Percentiles rank a stretch among this genome's conserved stretches.
phyloP scores from a whole-genome alignment of 2,329 filamentous ascomycete species.

The Teratosphaeria zuluensis region DNA sequence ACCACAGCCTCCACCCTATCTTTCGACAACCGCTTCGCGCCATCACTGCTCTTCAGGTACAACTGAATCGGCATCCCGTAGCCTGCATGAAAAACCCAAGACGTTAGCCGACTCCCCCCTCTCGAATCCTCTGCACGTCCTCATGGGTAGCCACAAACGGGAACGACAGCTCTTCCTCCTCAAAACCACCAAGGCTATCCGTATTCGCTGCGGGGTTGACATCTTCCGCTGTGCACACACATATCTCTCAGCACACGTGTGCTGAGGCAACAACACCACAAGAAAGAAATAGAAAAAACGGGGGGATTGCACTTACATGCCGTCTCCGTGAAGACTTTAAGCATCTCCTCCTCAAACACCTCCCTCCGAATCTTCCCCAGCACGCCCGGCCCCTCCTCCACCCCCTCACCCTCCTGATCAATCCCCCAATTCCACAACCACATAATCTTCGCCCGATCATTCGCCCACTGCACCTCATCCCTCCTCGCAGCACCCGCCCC shows the following conservation, averaged over 20 bases:
- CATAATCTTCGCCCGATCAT: constrained; percentile 53
- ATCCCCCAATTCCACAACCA: constrained; percentile 68
- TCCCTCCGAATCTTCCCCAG: constrained; percentile 49
- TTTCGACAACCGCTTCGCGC: constrained; percentile 38
- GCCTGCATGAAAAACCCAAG: constrained; percentile 31
- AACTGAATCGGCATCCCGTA: constrained; percentile 48
- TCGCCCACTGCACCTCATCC: constrained; percentile 56
- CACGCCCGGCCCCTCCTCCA: constrained; percentile 37
- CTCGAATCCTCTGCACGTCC: constrained; percentile 2
- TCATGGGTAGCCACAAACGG: constrained; percentile 12
- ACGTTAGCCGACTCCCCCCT: constrained; percentile 8
- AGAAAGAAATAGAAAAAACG: neutral
- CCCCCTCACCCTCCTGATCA: constrained; percentile 29
- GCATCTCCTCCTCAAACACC: constrained; percentile 59
- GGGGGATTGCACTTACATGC: constrained; percentile 21
- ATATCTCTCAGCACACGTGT: neutral
- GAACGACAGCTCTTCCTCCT: constrained; percentile 10
- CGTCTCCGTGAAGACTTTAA: constrained; percentile 53
- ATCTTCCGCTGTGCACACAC: constrained; percentile 13
- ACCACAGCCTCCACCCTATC: constrained; percentile 51
- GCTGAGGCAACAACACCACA: neutral
- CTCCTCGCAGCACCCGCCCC: constrained; percentile 33
- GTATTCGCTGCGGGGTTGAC: constrained; percentile 15
- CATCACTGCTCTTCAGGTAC: constrained; percentile 49
- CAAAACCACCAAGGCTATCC: constrained; percentile 8